Conservation (phyloP, 2,329 filamentous ascomycete genomes). For the Fonsecaea pugnacius region DNA sequence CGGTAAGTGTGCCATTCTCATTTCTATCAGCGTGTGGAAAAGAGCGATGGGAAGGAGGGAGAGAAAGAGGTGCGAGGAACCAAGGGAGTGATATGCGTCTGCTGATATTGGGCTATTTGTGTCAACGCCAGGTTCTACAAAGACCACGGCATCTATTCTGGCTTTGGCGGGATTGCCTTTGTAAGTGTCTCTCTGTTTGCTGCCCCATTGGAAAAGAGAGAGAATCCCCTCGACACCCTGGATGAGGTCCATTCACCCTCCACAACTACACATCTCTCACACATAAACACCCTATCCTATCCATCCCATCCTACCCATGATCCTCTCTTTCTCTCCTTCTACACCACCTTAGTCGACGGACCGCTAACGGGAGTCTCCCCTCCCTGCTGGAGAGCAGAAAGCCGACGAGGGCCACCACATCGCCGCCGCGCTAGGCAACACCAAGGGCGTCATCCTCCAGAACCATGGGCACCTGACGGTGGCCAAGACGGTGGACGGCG, state of each 20-base stretch:
- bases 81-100: not conserved
- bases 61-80: not conserved
- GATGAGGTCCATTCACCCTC: no score
- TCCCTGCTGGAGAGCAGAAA: constrained; percentile 22
- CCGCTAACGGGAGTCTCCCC: not conserved
- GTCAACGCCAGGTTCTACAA: constrained; percentile 38
- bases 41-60: not conserved
- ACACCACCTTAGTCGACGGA: not conserved
- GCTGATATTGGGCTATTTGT: not conserved
- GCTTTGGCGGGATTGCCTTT: constrained; percentile 48
- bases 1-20: constrained; percentile 16
- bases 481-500: constrained; percentile 55
- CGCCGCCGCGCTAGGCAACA: constrained; percentile 52
- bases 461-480: constrained; percentile 62
- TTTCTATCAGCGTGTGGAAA: not conserved
- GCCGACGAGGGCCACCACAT: constrained; percentile 46
- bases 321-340: no score
- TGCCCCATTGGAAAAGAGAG: not conserved
- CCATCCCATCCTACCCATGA: no score
- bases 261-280: no score
- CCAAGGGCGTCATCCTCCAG: constrained; percentile 58
- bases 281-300: no score
- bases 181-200: not conserved
- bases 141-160: constrained; percentile 45
- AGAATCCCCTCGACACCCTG: no score